A percentile compares a stretch with the other conserved stretches of the same genome.
Evolutionary conservation across 73 alveolate species (phyloP).

Genomic region (Tetrahymena malaccensis): DNA sequence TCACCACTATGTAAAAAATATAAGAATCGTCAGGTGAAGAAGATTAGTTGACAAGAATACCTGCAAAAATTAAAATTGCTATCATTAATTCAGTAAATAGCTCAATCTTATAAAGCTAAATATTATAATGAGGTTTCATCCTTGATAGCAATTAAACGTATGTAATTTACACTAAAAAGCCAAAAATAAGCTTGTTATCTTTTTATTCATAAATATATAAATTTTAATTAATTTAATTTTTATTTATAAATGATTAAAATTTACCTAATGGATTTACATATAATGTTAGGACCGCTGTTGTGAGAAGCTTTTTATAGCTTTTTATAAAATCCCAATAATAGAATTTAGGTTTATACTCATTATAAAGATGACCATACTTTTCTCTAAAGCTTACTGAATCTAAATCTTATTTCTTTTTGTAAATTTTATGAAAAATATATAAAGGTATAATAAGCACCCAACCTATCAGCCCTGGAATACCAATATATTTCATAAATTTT

Average conservation of each 20-base stretch:
- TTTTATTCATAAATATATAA: neutral
- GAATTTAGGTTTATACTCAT: neutral
- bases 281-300: neutral
- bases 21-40: neutral
- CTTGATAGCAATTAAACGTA: neutral
- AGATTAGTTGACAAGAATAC: neutral
- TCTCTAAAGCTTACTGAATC: neutral
- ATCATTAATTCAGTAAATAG: neutral
- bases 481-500: constrained; percentile 1
- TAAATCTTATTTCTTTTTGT: neutral
- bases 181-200: neutral
- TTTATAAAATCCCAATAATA: constrained; percentile 1
- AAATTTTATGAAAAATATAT: neutral
- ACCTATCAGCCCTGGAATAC: neutral
- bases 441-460: neutral
- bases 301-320: neutral
- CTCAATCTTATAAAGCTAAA: neutral
- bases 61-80: neutral
- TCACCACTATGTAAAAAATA: neutral
- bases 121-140: neutral
- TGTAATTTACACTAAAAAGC: neutral
- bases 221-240: neutral
- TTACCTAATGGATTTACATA: neutral
- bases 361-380: constrained; percentile 1
- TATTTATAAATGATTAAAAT: neutral